A percentile compares a stretch with the other conserved stretches of the same genome.
Evolutionary conservation across 192 early-diverging fungal genomes (phyloP).

Genomic region (Umbelopsis sp.): DNA sequence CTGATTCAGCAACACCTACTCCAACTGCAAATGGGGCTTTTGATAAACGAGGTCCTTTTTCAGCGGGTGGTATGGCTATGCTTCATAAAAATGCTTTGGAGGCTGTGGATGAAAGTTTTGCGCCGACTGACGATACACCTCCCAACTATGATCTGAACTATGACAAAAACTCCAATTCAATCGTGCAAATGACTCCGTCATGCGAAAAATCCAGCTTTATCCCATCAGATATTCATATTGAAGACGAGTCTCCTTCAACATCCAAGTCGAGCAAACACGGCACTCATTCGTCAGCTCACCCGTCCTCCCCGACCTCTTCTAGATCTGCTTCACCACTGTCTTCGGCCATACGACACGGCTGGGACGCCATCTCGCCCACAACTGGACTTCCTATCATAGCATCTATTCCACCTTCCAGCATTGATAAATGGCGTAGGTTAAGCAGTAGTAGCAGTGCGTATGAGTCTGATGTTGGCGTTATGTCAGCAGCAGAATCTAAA

Average conservation of each 20-base stretch:
- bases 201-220: not conserved
- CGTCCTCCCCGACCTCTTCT: not conserved
- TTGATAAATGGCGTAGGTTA: not conserved
- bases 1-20: conserved; percentile 23
- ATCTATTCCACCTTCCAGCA: conserved; percentile 29
- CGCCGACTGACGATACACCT: not conserved
- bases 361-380: conserved; percentile 27
- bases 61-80: not conserved
- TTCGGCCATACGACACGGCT: conserved; percentile 21
- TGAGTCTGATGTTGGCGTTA: not conserved
- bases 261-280: not conserved
- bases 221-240: no score
- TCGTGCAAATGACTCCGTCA: not conserved
- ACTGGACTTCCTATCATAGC: conserved; percentile 24
- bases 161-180: not conserved
- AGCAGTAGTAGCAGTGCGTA: conserved; percentile 11
- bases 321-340: conserved; percentile 13
- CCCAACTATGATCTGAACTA: not conserved
- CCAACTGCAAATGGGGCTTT: conserved; percentile 4
- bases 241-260: not conserved
- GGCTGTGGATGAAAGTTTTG: not conserved
- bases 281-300: not conserved
- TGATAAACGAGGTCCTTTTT: not conserved
- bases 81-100: not conserved
- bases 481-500: no score